A percentile compares a stretch with the other conserved stretches of the same genome.
phyloP scores from a whole-genome alignment of 805 yeast genomes.

The Metschnikowia reukaufii region DNA sequence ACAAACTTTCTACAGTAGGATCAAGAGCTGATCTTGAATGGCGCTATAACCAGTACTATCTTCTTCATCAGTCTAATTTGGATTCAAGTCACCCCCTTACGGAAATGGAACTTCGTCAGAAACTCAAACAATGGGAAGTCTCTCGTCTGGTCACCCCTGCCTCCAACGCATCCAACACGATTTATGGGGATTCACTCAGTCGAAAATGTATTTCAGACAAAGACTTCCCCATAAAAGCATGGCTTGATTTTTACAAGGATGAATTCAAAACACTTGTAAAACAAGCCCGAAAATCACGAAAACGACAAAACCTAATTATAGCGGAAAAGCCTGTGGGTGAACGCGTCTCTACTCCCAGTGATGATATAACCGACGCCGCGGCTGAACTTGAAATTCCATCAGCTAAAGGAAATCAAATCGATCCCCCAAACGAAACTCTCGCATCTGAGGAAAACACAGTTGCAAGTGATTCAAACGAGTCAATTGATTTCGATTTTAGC shows the following conservation, averaged over 20 bases:
- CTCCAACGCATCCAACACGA: conserved; percentile 14
- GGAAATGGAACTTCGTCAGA: conserved; percentile 53
- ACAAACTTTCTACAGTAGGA: conserved; percentile 63
- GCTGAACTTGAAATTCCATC: background rate
- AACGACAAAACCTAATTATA: background rate
- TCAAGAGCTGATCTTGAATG: conserved; percentile 60
- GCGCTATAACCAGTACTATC: conserved; percentile 74
- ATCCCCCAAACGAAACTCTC: background rate
- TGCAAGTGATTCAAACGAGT: background rate
- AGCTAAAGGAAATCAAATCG: too few species aligned
- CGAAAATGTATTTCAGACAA: conserved; percentile 43
- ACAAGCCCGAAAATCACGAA: conserved; percentile 30
- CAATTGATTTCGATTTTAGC: conserved; percentile 14
- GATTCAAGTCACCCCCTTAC: conserved; percentile 68
- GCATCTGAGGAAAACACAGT: too few species aligned
- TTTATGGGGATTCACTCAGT: conserved; percentile 25
- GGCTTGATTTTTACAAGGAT: conserved; percentile 40
- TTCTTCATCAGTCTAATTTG: conserved; percentile 76
- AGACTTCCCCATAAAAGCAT: conserved; percentile 44
- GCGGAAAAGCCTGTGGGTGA: background rate
- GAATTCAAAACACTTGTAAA: conserved; percentile 41
- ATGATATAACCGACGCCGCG: background rate
- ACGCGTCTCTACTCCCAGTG: background rate
- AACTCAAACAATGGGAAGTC: conserved; percentile 67
- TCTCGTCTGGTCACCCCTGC: conserved; percentile 34